phyloP scores from a whole-genome alignment of 331 rosid genomes.

The Acacia concinna region DNA sequence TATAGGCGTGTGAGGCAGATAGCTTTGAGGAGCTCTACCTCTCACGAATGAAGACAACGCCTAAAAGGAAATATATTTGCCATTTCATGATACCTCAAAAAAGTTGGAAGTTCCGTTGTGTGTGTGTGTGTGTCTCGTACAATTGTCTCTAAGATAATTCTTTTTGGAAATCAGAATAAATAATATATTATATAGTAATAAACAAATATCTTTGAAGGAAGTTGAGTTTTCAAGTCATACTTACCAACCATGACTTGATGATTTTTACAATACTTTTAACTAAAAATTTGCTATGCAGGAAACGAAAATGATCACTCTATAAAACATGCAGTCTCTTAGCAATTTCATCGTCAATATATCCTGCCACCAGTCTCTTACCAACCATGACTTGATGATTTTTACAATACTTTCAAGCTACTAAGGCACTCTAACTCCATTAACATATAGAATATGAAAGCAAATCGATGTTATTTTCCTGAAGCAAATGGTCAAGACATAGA shows the following conservation, averaged over 20 bases:
- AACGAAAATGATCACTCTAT: not conserved
- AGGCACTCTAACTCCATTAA: not conserved
- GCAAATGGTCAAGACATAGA: not conserved
- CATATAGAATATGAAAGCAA: not conserved
- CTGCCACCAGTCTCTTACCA: not conserved
- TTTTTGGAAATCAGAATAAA: not conserved
- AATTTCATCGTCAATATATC: not conserved
- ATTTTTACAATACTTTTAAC: not conserved
- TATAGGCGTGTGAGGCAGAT: constrained; percentile 27
- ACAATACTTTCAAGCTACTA: not conserved
- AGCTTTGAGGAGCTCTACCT: constrained; percentile 36
- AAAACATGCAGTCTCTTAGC: not conserved
- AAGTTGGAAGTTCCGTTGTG: not conserved
- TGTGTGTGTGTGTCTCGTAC: not conserved
- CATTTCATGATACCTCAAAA: not conserved
- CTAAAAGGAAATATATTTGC: not conserved
- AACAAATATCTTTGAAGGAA: not conserved
- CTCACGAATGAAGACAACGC: constrained; percentile 40
- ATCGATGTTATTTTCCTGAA: not conserved
- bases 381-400: too few relatives aligned
- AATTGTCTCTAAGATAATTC: not conserved
- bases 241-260: not conserved
- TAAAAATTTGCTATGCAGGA: not conserved
- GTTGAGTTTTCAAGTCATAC: not conserved
- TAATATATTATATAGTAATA: not conserved